Conservation (phyloP, 192 early-diverging fungal genomes). For the Piromyces finnis region DNA sequence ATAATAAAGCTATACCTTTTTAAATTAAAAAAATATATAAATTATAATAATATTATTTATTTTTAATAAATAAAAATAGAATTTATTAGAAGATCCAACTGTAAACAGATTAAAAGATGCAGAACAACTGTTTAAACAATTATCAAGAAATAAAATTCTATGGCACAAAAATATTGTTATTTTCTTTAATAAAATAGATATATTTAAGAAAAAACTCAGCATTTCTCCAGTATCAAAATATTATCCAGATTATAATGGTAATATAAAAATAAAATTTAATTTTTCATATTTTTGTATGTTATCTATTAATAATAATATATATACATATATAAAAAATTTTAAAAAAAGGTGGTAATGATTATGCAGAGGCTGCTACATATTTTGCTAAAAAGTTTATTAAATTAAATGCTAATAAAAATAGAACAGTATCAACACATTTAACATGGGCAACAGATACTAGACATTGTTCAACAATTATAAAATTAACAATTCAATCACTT, state of each 20-base stretch:
- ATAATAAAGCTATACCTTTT: too few species aligned
- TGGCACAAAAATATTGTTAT: background rate
- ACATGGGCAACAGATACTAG: background rate
- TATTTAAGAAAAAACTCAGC: background rate
- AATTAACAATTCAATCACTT: background rate
- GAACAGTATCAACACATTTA: background rate
- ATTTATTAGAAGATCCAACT: background rate
- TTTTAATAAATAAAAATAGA: background rate
- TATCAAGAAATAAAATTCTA: background rate
- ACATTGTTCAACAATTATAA: background rate
- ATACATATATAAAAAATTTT: too few species aligned
- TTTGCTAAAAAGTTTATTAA: background rate
- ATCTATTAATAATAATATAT: too few species aligned
- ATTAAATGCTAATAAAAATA: background rate
- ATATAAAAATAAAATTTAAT: too few species aligned
- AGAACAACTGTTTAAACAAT: background rate
- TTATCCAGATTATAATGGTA: background rate
- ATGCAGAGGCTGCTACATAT: background rate
- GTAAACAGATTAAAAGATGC: background rate
- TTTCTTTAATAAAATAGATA: background rate
- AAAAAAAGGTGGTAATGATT: background rate
- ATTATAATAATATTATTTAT: too few species aligned
- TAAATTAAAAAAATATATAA: too few species aligned
- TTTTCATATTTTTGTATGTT: too few species aligned
- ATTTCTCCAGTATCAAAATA: background rate